Percentiles rank a stretch among this genome's conserved stretches.
phyloP scores from a whole-genome alignment of 805 yeast genomes.

The Barnettozyma botsteinii region DNA sequence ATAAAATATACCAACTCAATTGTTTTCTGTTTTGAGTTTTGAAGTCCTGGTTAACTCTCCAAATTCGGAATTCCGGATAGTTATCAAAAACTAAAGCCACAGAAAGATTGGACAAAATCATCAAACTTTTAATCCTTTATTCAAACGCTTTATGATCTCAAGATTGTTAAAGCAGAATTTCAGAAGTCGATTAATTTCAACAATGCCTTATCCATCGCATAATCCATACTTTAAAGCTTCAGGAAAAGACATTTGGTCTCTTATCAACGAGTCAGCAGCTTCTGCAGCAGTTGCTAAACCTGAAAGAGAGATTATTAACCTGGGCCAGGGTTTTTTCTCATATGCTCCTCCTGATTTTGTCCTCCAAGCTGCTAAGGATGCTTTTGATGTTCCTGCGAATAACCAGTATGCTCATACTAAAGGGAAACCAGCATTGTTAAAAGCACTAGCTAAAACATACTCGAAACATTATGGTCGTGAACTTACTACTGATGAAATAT shows the following conservation, averaged over 20 bases:
- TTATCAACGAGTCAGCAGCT: conserved; percentile 94
- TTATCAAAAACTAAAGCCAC: no score
- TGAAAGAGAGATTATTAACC: conserved; percentile 76
- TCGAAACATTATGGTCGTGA: conserved; percentile 56
- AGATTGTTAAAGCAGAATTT: no score
- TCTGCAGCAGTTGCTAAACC: conserved; percentile 60
- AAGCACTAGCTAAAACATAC: conserved; percentile 67
- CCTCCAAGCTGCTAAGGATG: conserved; percentile 69
- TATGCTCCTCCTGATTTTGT: conserved; percentile 96
- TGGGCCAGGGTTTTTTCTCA: conserved; percentile 97
- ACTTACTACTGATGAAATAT: conserved; percentile 55
- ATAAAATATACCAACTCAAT: no score
- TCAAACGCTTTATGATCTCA: no score
- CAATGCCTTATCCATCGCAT: conserved; percentile 35
- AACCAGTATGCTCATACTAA: conserved; percentile 92
- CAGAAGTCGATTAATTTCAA: not conserved
- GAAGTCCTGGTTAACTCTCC: no score
- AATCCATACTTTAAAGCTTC: conserved; percentile 67
- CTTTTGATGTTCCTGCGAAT: conserved; percentile 64
- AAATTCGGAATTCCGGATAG: no score
- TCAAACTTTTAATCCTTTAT: no score
- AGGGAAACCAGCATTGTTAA: conserved; percentile 74
- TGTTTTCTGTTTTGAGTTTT: no score
- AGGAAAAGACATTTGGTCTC: conserved; percentile 89
- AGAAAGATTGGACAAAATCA: no score